phyloP scores from a whole-genome alignment of 2,329 filamentous ascomycete genomes.

The Chaetomiaceae sp. region DNA sequence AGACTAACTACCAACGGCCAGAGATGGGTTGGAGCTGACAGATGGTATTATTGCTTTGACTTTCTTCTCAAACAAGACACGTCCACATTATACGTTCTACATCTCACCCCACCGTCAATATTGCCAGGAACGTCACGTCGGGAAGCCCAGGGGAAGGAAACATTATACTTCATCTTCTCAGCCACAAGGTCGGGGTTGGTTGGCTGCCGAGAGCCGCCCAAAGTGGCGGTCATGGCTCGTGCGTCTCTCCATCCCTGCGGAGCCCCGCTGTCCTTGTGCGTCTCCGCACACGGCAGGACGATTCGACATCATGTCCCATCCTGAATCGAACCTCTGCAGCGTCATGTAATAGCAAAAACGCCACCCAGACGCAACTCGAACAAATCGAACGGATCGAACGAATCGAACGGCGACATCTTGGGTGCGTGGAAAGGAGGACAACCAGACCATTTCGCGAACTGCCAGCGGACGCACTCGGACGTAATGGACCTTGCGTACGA shows the following conservation, averaged over 20 bases:
- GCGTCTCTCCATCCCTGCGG: not conserved
- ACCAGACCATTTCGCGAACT: not conserved
- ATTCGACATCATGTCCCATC: constrained; percentile 18
- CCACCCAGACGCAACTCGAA: not conserved
- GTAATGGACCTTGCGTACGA: constrained; percentile 96
- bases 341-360: constrained; percentile 1
- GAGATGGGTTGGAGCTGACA: too few species aligned
- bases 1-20: too few species aligned
- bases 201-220: not conserved
- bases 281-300: constrained; percentile 10
- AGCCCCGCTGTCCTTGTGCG: not conserved
- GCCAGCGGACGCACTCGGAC: not conserved
- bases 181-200: too few species aligned
- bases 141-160: too few species aligned
- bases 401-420: too few species aligned
- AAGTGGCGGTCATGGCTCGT: not conserved
- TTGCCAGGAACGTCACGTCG: too few species aligned
- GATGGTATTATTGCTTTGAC: too few species aligned
- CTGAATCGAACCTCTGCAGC: constrained; percentile 10
- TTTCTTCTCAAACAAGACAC: too few species aligned
- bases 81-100: too few species aligned
- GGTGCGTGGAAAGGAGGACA: not conserved
- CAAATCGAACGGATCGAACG: constrained; percentile 1
- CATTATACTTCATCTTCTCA: too few species aligned
- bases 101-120: too few species aligned